Percentiles rank a stretch among this genome's conserved stretches.
phyloP scores from a whole-genome alignment of 805 yeast genomes.

The Myxozyma sirexii region DNA sequence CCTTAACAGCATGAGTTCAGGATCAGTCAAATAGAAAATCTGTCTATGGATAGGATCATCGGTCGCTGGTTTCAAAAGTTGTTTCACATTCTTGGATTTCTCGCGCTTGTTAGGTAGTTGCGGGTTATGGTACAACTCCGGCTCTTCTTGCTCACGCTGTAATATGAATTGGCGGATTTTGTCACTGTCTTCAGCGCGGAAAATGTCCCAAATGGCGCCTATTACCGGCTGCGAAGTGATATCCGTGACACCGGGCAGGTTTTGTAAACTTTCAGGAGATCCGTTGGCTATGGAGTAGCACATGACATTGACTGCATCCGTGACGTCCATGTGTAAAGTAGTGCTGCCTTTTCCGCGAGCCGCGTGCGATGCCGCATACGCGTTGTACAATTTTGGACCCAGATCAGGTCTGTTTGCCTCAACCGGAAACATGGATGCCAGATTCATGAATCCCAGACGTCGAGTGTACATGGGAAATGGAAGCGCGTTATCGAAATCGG shows the following conservation, averaged over 20 bases:
- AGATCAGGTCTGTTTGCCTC: conserved; percentile 29
- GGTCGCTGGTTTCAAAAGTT: conserved; percentile 4
- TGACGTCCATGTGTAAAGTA: conserved; percentile 28
- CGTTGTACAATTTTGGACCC: conserved; percentile 31
- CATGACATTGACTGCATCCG: conserved; percentile 31
- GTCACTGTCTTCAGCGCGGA: conserved; percentile 27
- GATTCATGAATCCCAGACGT: conserved; percentile 25
- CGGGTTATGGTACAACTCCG: conserved; percentile 22
- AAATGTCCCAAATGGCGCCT: conserved; percentile 33
- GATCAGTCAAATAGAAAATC: conserved; percentile 24
- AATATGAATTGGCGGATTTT: conserved; percentile 22
- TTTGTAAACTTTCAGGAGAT: conserved; percentile 1
- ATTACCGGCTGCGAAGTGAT: not conserved
- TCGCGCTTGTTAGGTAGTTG: conserved; percentile 11
- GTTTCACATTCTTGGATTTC: conserved; percentile 1
- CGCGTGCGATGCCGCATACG: conserved; percentile 24
- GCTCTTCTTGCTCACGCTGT: conserved; percentile 29
- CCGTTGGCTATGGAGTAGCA: conserved; percentile 22
- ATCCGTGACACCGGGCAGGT: conserved; percentile 17
- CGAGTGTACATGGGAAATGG: conserved; percentile 29
- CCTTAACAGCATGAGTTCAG: conserved; percentile 24
- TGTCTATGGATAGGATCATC: conserved; percentile 33
- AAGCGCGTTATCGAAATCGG: conserved; percentile 27
- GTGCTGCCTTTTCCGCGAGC: conserved; percentile 23
- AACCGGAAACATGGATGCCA: conserved; percentile 29